Evolutionary conservation across 2,329 filamentous ascomycete genomes (phyloP), one percentile per base, ranked within the genome.

Genomic region (Keithomyces neogunnii): DNA sequence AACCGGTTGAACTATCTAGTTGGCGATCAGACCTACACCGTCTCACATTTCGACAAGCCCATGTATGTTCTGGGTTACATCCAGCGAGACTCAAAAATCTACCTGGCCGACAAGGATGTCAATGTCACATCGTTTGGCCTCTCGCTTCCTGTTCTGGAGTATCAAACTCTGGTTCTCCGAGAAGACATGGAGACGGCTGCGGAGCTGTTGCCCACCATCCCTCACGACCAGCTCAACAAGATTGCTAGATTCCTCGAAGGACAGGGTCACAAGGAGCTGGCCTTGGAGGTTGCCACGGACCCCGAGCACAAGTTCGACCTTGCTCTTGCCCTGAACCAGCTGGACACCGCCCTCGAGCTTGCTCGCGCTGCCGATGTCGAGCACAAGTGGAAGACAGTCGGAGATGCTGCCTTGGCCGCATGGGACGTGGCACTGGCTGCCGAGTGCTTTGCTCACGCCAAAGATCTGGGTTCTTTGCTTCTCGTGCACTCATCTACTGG

Each of bases 381-480:
- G 67, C 92, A 97, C 72, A 96, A 96, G 72, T 99, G 93, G 93
- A 97, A 97, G 78, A 91, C 84, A 3, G 89, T 99, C 4, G 93
- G 93, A 54, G 93, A 99, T 61, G 88, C 91, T 1, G 93, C 93
- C 1, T 79, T 99, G 40, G 73, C 83, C 8, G 85, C 76, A 1
- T 99, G 92, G 93, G 85, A 99, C 62, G 78, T 99, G 35, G 76
- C 80, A 4, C 81, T 97, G 2, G 93, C 93, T 0, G 86, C 93
- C 47, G 89, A 97, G 69, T 97, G 92, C 72, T 99, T 97, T 68
- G 83, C 82, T 19, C 84, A 93, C 53, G 90, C 91, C 45, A 93
- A 89, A 63, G 93, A 99, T 63, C 74, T 96, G 2, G 91, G 92
- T 40, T 95, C 89, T 1, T 73, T 97, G 6, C 78, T 99, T 1